phyloP scores from a whole-genome alignment of 108 stramenopile genomes.

The Skeletonema grethae region DNA sequence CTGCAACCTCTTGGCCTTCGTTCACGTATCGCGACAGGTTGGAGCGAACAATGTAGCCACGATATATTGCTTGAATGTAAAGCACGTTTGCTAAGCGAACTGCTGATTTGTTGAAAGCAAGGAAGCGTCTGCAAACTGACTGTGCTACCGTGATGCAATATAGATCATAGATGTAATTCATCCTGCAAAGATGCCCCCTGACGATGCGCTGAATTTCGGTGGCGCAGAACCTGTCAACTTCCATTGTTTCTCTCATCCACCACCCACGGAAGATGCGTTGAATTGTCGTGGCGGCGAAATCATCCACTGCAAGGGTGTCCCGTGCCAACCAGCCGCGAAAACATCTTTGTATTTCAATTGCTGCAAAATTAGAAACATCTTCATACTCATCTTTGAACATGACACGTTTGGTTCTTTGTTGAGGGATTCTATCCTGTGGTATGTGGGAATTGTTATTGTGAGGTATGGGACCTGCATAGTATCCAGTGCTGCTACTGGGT shows the following conservation, averaged over 20 bases:
- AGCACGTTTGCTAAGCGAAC: conserved; percentile 56
- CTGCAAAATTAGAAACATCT: conserved; percentile 23
- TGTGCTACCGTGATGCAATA: conserved; percentile 63
- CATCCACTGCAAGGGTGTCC: conserved; percentile 41
- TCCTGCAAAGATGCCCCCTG: conserved; percentile 43
- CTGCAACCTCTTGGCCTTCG: conserved; percentile 50
- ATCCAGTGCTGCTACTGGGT: background rate
- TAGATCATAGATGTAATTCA: conserved; percentile 46
- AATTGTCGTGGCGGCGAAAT: conserved; percentile 70
- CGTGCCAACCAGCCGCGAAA: conserved; percentile 49
- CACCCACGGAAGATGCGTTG: conserved; percentile 80
- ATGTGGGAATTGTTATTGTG: background rate
- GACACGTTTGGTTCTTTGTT: conserved; percentile 23
- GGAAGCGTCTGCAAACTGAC: conserved; percentile 46
- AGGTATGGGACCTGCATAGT: background rate
- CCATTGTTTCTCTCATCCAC: conserved; percentile 78
- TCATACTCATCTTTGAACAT: conserved; percentile 39
- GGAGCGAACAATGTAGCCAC: conserved; percentile 55
- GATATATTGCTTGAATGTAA: conserved; percentile 60
- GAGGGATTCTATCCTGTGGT: background rate
- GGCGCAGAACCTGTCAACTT: conserved; percentile 75
- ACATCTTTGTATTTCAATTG: conserved; percentile 46
- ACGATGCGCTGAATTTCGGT: conserved; percentile 60
- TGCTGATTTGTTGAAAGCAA: conserved; percentile 49
- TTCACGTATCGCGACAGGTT: conserved; percentile 32